Conservation (phyloP, 257 asterid genomes). For the Scutellaria barbata region DNA sequence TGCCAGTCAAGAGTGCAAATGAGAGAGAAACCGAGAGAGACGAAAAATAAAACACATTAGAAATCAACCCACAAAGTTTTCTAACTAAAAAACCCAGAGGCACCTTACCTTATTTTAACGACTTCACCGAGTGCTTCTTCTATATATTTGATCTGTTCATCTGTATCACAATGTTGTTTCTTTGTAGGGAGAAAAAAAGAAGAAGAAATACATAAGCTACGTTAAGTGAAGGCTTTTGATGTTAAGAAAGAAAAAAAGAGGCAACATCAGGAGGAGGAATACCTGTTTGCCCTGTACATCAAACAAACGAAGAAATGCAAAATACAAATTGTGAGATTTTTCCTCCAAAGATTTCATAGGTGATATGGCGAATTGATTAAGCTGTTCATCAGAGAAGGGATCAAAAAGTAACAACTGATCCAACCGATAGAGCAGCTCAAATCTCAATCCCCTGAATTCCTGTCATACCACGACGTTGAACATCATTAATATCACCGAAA, state of each 20-base stretch:
- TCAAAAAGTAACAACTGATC: conserved; percentile 26
- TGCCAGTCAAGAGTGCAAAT: background rate
- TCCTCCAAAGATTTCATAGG: conserved; percentile 28
- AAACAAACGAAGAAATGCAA: conserved; percentile 17
- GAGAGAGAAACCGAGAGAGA: background rate
- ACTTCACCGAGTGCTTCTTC: conserved; percentile 16
- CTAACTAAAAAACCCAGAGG: background rate
- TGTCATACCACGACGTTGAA: conserved; percentile 14
- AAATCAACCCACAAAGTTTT: background rate
- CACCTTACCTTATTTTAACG: conserved; percentile 13
- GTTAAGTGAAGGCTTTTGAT: background rate
- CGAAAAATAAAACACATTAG: background rate
- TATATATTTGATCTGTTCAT: background rate
- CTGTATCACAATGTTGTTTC: background rate
- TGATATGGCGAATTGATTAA: conserved; percentile 20
- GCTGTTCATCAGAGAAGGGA: conserved; percentile 29
- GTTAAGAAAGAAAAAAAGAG: background rate
- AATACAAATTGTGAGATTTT: conserved; percentile 20
- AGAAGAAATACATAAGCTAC: background rate
- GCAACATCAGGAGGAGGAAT: background rate
- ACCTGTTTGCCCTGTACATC: conserved; percentile 2
- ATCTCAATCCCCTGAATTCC: conserved; percentile 25
- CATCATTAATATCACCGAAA: background rate
- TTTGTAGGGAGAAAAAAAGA: background rate
- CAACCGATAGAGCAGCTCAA: conserved; percentile 27